Percentiles rank a stretch among this genome's conserved stretches.
These are phyloP conservation scores for Dalechampia spathulata DNA, from an alignment of 441 rosid genomes.

Conservation along the genomic window DNA sequence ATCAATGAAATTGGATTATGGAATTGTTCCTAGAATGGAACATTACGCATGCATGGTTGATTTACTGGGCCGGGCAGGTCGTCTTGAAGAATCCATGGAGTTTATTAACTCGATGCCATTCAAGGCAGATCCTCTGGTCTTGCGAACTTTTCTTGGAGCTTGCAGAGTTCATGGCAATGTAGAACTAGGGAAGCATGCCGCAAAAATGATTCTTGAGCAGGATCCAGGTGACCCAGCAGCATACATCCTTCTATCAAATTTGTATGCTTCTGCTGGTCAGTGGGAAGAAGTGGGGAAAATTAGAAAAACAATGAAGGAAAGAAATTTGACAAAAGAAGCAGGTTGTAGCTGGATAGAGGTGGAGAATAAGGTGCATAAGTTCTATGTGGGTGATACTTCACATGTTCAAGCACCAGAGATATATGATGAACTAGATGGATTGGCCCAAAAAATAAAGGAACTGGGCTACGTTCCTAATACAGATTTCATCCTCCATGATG, in stretches of 20 bases:
- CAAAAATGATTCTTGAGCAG: slow-evolving; percentile 9
- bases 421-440: slow-evolving; percentile 7
- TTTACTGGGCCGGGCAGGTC: slow-evolving; percentile 31
- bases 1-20: slow-evolving; percentile 4
- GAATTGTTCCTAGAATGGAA: slow-evolving; percentile 10
- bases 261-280: slow-evolving; percentile 11
- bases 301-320: slow-evolving; percentile 4
- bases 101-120: slow-evolving; percentile 5
- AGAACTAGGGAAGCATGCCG: slow-evolving; percentile 5
- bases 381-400: slow-evolving; percentile 8
- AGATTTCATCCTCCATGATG: slow-evolving; percentile 10
- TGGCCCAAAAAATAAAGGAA: slow-evolving; percentile 16
- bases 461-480: slow-evolving; percentile 33
- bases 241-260: slow-evolving; percentile 6
- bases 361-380: slow-evolving; percentile 9
- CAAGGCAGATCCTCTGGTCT: slow-evolving; percentile 1
- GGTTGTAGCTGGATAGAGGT: slow-evolving; percentile 13
- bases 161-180: slow-evolving; percentile 2
- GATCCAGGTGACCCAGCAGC: slow-evolving; percentile 8
- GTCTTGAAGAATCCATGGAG: slow-evolving; percentile 5
- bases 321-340: slow-evolving; percentile 6
- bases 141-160: slow-evolving; percentile 9
- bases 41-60: slow-evolving; percentile 30
- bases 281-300: slow-evolving; percentile 8
- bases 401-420: slow-evolving; percentile 1